A percentile compares a stretch with the other conserved stretches of the same genome.
Evolutionary conservation across 495 filamentous ascomycete species (phyloP).

Genomic region (Mycothermus thermophilus): DNA sequence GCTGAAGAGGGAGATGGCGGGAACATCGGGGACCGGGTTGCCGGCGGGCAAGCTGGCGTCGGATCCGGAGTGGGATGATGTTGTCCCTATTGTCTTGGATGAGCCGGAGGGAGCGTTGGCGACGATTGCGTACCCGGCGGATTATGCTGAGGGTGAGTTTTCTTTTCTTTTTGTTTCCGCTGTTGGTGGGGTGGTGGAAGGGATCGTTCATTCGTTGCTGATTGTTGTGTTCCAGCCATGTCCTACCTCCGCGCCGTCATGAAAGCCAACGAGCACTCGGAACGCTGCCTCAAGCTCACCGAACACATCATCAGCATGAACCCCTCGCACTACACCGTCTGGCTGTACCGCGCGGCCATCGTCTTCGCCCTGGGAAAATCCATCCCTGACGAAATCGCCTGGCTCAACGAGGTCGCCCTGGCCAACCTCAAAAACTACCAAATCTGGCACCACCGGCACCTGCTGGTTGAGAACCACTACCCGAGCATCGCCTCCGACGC

Average conservation of each 20-base stretch:
- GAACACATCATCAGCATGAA: conserved; percentile 83
- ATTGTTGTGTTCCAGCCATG: conserved; percentile 26
- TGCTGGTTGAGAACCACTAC: conserved; percentile 56
- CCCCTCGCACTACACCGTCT: conserved; percentile 94
- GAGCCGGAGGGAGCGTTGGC: conserved; percentile 74
- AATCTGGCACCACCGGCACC: conserved; percentile 94
- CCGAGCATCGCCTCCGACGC: conserved; percentile 33
- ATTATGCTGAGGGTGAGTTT: conserved; percentile 69
- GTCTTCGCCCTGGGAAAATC: conserved; percentile 52
- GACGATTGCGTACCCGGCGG: conserved; percentile 70
- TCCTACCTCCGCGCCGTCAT: conserved; percentile 89
- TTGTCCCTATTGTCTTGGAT: conserved; percentile 68
- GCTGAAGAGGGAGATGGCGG: conserved; percentile 28
- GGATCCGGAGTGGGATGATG: conserved; percentile 69
- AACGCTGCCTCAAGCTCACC: conserved; percentile 68
- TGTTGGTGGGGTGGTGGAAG: not conserved
- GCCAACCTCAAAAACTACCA: conserved; percentile 93
- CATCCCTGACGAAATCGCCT: conserved; percentile 60
- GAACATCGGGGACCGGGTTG: too few species aligned
- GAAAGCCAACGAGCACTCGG: conserved; percentile 70
- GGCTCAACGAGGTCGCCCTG: conserved; percentile 72
- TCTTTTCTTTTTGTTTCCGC: not conserved
- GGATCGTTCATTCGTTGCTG: not conserved
- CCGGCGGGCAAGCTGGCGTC: conserved; percentile 45
- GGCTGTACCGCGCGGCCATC: conserved; percentile 80